Conservation (phyloP, 148 eudicot genomes). For the Arbutus unedo region DNA sequence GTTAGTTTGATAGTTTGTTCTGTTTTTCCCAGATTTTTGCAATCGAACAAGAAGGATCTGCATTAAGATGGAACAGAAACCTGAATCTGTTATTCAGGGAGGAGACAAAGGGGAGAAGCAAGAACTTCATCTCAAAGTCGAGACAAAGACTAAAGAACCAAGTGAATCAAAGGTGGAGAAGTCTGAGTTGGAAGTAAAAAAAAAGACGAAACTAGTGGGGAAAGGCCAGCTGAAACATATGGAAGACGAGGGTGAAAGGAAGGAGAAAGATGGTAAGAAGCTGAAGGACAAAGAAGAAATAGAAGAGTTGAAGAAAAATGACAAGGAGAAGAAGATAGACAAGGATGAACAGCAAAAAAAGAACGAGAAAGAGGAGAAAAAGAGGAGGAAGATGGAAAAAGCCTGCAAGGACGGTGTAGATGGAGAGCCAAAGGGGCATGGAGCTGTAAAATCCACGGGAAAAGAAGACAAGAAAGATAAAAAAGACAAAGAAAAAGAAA, state of each 20-base stretch:
- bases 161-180: conserved; percentile 27
- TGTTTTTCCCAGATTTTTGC: conserved; percentile 15
- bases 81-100: neutral
- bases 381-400: conserved; percentile 1
- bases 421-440: conserved; percentile 1
- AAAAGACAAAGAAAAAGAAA: neutral
- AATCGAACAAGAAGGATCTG: neutral
- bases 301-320: neutral
- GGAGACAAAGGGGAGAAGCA: conserved; percentile 29
- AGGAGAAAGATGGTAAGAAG: neutral
- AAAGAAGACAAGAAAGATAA: neutral
- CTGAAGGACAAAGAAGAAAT: neutral
- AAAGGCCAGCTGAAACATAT: conserved; percentile 24
- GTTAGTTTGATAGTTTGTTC: neutral
- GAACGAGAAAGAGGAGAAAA: neutral
- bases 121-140: conserved; percentile 29
- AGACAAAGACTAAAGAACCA: conserved; percentile 23
- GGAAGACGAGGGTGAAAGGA: conserved; percentile 14
- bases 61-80: conserved; percentile 13
- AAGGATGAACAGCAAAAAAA: neutral
- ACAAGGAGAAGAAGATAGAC: neutral
- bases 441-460: neutral
- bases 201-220: conserved; percentile 23
- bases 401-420: neutral
- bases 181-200: conserved; percentile 23